Conservation (phyloP, 495 filamentous ascomycete species). For the Hyaloscypha bicolor region DNA sequence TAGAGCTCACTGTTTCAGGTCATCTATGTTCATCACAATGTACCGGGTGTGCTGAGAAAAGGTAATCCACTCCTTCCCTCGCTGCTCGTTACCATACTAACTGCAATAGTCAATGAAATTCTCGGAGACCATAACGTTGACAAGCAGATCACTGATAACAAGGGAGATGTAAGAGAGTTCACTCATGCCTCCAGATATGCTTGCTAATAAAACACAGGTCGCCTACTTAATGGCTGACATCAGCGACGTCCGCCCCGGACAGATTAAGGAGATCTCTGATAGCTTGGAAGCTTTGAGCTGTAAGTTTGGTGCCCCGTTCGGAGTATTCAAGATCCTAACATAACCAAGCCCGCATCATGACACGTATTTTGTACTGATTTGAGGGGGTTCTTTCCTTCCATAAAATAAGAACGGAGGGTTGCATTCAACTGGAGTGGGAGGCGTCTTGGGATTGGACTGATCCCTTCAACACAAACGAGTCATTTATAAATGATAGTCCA, state of each 20-base stretch:
- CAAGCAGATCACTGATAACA: conserved; percentile 95
- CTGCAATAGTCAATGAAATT: conserved; percentile 77
- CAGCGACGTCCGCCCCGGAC: conserved; percentile 73
- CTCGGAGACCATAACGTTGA: conserved; percentile 95
- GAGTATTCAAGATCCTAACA: conserved; percentile 1
- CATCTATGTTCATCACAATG: conserved; percentile 94
- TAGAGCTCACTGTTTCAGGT: conserved; percentile 50
- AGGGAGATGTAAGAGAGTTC: conserved; percentile 71
- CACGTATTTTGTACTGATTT: conserved; percentile 80
- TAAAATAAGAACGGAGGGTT: neutral
- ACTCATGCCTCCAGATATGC: neutral
- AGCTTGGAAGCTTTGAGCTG: conserved; percentile 79
- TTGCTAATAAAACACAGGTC: conserved; percentile 47
- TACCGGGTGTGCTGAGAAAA: conserved; percentile 90
- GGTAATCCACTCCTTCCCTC: conserved; percentile 45
- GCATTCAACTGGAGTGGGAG: conserved; percentile 33
- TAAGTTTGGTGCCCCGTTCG: conserved; percentile 47
- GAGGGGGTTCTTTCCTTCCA: neutral
- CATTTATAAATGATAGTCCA: neutral
- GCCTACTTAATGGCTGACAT: conserved; percentile 99
- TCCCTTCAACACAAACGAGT: conserved; percentile 30
- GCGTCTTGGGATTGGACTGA: conserved; percentile 15
- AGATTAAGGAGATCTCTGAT: conserved; percentile 85
- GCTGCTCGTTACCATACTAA: conserved; percentile 17
- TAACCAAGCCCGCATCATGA: conserved; percentile 74